A percentile compares a stretch with the other conserved stretches of the same genome.
phyloP scores from a whole-genome alignment of 345 rosid species.

The Gynandropsis gynandra region DNA sequence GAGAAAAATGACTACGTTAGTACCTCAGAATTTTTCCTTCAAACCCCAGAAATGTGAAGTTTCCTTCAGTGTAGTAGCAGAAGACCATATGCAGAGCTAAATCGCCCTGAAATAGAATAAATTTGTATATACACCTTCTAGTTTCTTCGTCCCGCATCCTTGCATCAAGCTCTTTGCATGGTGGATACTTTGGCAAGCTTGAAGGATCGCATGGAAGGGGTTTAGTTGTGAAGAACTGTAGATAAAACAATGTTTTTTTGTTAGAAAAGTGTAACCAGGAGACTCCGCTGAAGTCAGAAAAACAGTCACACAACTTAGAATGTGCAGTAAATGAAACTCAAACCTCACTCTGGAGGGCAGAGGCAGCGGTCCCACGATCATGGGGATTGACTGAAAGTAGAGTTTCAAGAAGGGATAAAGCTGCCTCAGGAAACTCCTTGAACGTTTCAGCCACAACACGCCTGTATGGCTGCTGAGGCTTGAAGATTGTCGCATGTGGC shows the following conservation, averaged over 20 bases:
- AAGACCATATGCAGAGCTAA: no score
- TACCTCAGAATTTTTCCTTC: not conserved
- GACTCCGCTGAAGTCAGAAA: no score
- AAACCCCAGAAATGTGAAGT: no score
- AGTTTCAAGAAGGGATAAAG: conserved; percentile 64
- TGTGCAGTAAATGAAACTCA: no score
- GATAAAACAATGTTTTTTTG: conserved; percentile 4
- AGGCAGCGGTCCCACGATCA: conserved; percentile 67
- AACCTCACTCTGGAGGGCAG: conserved; percentile 70
- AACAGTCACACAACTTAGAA: not conserved
- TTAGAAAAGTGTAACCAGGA: not conserved
- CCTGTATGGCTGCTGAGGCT: conserved; percentile 75
- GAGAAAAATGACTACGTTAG: conserved; percentile 18
- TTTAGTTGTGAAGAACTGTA: conserved; percentile 55
- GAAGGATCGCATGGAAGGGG: conserved; percentile 82
- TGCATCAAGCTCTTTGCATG: no score
- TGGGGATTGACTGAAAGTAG: conserved; percentile 66
- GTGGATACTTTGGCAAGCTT: conserved; percentile 75
- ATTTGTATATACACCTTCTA: conserved; percentile 44
- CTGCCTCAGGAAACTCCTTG: conserved; percentile 65
- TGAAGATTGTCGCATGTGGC: conserved; percentile 84
- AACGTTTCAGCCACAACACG: conserved; percentile 75
- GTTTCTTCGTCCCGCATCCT: conserved; percentile 72
- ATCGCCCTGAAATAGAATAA: no score
- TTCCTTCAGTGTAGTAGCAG: no score